phyloP scores from a whole-genome alignment of 768 basidiomycete species.

The Leccinum subgranulosum region DNA sequence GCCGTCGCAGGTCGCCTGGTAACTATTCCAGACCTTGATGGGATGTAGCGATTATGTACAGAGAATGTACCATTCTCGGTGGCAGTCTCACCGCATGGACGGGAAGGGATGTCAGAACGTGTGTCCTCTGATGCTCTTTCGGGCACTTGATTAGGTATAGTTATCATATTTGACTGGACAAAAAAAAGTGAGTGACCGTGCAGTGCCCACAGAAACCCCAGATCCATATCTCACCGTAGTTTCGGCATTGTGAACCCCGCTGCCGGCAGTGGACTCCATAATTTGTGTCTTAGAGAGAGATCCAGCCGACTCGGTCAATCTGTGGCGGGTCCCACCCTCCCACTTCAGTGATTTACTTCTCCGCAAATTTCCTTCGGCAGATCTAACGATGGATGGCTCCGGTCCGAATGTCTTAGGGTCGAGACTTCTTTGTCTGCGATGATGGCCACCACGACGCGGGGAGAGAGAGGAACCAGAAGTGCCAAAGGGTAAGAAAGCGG shows the following conservation, averaged over 20 bases:
- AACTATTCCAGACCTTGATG: background rate
- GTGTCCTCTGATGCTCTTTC: background rate
- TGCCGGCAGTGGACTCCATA: background rate
- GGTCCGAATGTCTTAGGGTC: constrained; percentile 7
- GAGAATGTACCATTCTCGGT: background rate
- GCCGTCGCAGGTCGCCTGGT: constrained; percentile 1
- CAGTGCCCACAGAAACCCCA: background rate
- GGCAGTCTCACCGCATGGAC: background rate
- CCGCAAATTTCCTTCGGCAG: constrained; percentile 11
- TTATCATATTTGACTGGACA: background rate
- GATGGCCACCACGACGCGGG: background rate
- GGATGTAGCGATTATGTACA: background rate
- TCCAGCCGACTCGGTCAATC: background rate
- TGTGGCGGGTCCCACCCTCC: background rate
- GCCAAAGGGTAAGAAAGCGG: background rate
- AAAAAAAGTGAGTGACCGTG: constrained; percentile 1
- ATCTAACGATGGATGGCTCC: background rate
- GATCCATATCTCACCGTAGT: constrained; percentile 5
- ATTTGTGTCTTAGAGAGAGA: background rate
- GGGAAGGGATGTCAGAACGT: background rate
- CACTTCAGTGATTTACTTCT: constrained; percentile 31
- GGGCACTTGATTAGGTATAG: background rate
- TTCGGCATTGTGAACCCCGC: background rate
- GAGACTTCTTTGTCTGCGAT: constrained; percentile 17
- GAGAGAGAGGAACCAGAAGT: background rate